Evolutionary conservation across 495 filamentous ascomycete species (phyloP).

Genomic region (Apiosordaria backusii): DNA sequence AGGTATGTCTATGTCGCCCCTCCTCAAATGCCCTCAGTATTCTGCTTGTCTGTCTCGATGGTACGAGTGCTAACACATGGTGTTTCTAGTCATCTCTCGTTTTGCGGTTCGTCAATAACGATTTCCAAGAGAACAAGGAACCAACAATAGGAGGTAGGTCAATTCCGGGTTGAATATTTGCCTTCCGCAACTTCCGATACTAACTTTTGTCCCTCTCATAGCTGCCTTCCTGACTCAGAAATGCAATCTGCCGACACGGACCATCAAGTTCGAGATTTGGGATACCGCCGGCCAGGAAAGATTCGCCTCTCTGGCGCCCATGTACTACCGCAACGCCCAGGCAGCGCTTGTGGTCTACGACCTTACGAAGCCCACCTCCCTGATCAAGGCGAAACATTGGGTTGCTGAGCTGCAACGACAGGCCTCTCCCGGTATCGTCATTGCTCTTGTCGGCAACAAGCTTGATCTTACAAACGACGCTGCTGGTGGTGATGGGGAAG

Average conservation of each 20-base stretch:
- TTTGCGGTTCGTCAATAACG: constrained; percentile 97
- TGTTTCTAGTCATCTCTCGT: constrained; percentile 83
- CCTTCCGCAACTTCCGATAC: constrained; percentile 14
- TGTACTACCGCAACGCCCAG: constrained; percentile 99
- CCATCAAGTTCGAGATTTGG: constrained; percentile 99
- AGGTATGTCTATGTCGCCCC: constrained; percentile 56
- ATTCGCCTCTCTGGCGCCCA: constrained; percentile 92
- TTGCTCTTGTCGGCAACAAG: constrained; percentile 97
- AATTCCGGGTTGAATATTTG: neutral
- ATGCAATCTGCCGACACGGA: constrained; percentile 91
- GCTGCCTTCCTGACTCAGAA: constrained; percentile 98
- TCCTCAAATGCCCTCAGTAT: neutral
- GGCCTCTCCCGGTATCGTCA: constrained; percentile 96
- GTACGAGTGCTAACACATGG: constrained; percentile 21
- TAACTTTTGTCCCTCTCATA: constrained; percentile 34
- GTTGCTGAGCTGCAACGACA: constrained; percentile 96
- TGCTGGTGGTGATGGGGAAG: constrained; percentile 42
- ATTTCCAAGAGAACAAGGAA: constrained; percentile 99
- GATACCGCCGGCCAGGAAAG: constrained; percentile 98
- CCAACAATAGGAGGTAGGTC: constrained; percentile 93
- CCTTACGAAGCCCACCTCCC: constrained; percentile 91
- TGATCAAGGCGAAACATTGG: constrained; percentile 97
- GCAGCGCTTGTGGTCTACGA: constrained; percentile 99
- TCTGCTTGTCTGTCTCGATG: neutral
- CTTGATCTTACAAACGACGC: constrained; percentile 73